phyloP scores from a whole-genome alignment of 306 rosid genomes.

The Glycine soja region DNA sequence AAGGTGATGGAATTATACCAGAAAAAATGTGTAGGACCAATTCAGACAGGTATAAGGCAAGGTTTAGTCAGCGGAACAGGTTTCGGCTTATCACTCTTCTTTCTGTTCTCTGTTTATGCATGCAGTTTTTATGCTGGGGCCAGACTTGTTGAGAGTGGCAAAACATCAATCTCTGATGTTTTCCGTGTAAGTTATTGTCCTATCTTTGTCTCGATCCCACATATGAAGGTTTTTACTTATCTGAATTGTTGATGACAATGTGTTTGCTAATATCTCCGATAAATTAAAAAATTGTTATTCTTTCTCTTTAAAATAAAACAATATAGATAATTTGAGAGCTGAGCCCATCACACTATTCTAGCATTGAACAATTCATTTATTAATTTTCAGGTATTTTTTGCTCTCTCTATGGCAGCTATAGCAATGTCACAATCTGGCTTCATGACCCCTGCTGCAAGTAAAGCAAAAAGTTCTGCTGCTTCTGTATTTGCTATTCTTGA shows the following conservation, averaged over 20 bases:
- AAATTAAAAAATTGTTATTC: neutral
- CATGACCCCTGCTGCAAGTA: slow-evolving; percentile 61
- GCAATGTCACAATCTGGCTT: slow-evolving; percentile 68
- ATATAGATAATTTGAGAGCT: neutral
- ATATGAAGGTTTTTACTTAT: neutral
- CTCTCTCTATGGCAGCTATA: slow-evolving; percentile 62
- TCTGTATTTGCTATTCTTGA: slow-evolving; percentile 77
- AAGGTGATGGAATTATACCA: slow-evolving; percentile 73
- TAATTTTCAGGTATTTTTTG: slow-evolving; percentile 68
- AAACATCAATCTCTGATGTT: slow-evolving; percentile 58
- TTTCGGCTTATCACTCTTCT: slow-evolving; percentile 61
- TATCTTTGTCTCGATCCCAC: neutral
- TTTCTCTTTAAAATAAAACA: neutral
- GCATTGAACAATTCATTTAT: slow-evolving; percentile 8
- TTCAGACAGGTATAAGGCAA: slow-evolving; percentile 61
- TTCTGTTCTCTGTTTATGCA: slow-evolving; percentile 60
- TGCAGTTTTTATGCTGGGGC: slow-evolving; percentile 72
- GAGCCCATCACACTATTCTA: neutral
- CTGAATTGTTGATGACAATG: slow-evolving; percentile 17
- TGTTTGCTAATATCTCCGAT: neutral
- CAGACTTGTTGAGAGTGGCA: slow-evolving; percentile 60
- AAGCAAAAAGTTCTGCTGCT: slow-evolving; percentile 65
- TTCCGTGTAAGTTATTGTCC: slow-evolving; percentile 59
- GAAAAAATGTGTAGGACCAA: slow-evolving; percentile 75
- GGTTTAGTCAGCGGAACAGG: slow-evolving; percentile 70